A percentile compares a stretch with the other conserved stretches of the same genome.
Evolutionary conservation across 2,329 filamentous ascomycete genomes (phyloP).

Genomic region (Alternaria brassicae): DNA sequence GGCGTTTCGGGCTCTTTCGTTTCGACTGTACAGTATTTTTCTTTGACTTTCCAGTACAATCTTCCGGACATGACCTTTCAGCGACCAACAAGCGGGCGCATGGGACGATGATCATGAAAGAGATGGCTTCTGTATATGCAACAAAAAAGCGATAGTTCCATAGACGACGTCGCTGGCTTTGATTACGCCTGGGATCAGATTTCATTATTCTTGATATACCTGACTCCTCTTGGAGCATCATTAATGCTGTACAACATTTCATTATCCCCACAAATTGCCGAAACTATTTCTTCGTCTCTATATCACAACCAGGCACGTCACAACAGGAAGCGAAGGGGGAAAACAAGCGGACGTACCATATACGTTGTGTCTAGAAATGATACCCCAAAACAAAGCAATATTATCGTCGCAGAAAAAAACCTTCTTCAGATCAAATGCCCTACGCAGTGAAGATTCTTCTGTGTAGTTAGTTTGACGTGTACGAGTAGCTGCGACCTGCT

Average conservation of each 20-base stretch:
- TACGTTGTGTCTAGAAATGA: not conserved
- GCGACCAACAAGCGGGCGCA: constrained; percentile 19
- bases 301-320: not conserved
- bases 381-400: not conserved
- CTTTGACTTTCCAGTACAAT: not conserved
- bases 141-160: constrained; percentile 16
- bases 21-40: constrained; percentile 15
- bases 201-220: constrained; percentile 3
- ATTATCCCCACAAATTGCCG: not conserved
- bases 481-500: not conserved
- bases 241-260: constrained; percentile 17
- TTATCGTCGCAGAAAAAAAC: not conserved
- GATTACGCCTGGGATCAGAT: constrained; percentile 10
- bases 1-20: constrained; percentile 3
- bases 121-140: constrained; percentile 18
- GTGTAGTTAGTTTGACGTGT: not conserved
- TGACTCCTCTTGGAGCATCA: constrained; percentile 11
- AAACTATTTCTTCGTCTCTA: not conserved
- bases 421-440: not conserved
- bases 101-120: constrained; percentile 19
- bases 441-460: not conserved
- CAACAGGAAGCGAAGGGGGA: not conserved
- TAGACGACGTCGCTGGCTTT: constrained; percentile 10
- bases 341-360: not conserved
- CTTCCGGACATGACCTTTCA: constrained; percentile 10